Conservation (phyloP, 169 alveolate genomes). For the Cryptosporidium sp. region DNA sequence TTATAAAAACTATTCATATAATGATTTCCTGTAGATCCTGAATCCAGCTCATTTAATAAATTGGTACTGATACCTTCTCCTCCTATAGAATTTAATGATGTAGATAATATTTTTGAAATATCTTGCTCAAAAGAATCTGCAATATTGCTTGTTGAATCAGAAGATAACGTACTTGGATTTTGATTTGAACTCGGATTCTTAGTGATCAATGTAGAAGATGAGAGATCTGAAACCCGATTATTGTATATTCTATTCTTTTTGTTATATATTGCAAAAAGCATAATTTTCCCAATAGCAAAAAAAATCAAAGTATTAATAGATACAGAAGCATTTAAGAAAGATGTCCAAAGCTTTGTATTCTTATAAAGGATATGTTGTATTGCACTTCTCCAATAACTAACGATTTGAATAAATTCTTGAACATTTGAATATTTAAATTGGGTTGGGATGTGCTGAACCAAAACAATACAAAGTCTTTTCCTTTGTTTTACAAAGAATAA, state of each 20-base stretch:
- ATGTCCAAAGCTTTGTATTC: slow-evolving; percentile 71
- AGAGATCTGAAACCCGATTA: slow-evolving; percentile 4
- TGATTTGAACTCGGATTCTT: not conserved
- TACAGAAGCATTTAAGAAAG: slow-evolving; percentile 19
- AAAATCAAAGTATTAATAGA: slow-evolving; percentile 58
- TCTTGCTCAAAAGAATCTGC: not conserved
- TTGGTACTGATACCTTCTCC: not conserved
- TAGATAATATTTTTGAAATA: not conserved
- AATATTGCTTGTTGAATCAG: not conserved
- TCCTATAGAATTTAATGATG: not conserved
- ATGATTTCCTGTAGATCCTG: not conserved
- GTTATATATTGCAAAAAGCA: slow-evolving; percentile 17
- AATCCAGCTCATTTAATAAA: not conserved
- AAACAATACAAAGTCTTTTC: slow-evolving; percentile 41
- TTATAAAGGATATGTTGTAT: slow-evolving; percentile 58
- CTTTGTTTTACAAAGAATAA: slow-evolving; percentile 62
- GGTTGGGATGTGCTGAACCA: slow-evolving; percentile 61
- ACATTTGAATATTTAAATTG: slow-evolving; percentile 71
- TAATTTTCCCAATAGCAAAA: slow-evolving; percentile 40
- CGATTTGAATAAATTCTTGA: slow-evolving; percentile 68
- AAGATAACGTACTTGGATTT: not conserved
- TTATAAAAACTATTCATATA: not conserved
- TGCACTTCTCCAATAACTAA: slow-evolving; percentile 74
- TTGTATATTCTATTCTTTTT: slow-evolving; percentile 34
- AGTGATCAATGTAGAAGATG: not conserved